phyloP scores from a whole-genome alignment of 2,329 filamentous ascomycete species.

The Chrysoporthe deuterocubensis region DNA sequence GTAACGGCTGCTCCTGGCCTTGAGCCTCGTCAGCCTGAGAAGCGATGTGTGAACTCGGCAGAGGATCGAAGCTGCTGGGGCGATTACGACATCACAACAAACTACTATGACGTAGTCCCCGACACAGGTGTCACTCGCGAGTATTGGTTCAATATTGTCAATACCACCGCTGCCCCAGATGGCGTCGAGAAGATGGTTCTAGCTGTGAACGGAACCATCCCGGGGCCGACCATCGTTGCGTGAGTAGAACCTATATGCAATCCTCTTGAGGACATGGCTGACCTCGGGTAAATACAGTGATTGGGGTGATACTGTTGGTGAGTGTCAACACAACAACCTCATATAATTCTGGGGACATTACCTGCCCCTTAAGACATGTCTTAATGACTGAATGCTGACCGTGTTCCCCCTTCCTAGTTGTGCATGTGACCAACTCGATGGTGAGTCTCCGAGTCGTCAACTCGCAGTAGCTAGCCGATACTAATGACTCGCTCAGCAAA shows the following conservation, averaged over 20 bases:
- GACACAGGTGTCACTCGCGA: slow-evolving; percentile 45
- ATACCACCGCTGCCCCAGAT: slow-evolving; percentile 39
- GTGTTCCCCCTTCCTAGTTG: not conserved
- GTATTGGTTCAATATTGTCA: slow-evolving; percentile 34
- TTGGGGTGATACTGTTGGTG: slow-evolving; percentile 57
- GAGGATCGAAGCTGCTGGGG: slow-evolving; percentile 38
- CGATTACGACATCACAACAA: slow-evolving; percentile 43
- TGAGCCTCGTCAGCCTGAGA: slow-evolving; percentile 6
- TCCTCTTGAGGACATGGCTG: slow-evolving; percentile 26
- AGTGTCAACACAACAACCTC: not conserved
- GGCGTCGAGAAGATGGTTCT: slow-evolving; percentile 36
- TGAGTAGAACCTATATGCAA: slow-evolving; percentile 33
- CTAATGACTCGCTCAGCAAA: slow-evolving; percentile 60
- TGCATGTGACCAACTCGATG: slow-evolving; percentile 7
- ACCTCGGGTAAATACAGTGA: slow-evolving; percentile 37
- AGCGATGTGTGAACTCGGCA: slow-evolving; percentile 19
- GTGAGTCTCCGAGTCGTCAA: not conserved
- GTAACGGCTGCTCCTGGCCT: slow-evolving; percentile 13
- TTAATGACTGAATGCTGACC: not conserved
- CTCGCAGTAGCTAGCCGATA: not conserved
- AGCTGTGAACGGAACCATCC: slow-evolving; percentile 51
- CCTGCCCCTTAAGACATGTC: not conserved
- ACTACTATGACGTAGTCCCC: slow-evolving; percentile 38
- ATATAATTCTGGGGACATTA: not conserved
- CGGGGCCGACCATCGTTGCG: slow-evolving; percentile 46